These are phyloP conservation scores for Gracilaria caudata DNA, from an alignment of 23 red algal genomes.

Conservation along the genomic window DNA sequence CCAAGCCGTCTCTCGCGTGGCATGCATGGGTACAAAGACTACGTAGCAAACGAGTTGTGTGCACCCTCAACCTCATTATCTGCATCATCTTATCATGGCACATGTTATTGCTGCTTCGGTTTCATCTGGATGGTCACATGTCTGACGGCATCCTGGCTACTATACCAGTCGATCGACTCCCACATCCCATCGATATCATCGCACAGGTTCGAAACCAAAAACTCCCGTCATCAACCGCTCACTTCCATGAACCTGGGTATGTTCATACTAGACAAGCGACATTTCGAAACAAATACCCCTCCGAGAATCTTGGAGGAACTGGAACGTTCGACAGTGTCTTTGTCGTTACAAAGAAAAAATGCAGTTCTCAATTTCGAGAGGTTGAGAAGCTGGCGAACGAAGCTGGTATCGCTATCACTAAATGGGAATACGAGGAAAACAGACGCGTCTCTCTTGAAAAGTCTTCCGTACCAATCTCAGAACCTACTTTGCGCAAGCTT, in stretches of 20 bases:
- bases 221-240: neutral
- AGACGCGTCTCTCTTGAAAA: slow-evolving; percentile 31
- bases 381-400: slow-evolving; percentile 19
- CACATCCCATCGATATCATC: slow-evolving; percentile 61
- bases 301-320: neutral
- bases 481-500: slow-evolving; percentile 12
- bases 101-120: slow-evolving; percentile 26
- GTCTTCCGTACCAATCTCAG: slow-evolving; percentile 17
- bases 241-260: slow-evolving; percentile 41
- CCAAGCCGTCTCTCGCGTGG: neutral
- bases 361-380: slow-evolving; percentile 43
- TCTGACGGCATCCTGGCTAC: slow-evolving; percentile 1
- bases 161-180: slow-evolving; percentile 19
- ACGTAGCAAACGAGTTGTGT: slow-evolving; percentile 33
- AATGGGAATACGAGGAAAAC: neutral
- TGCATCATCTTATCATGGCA: slow-evolving; percentile 19
- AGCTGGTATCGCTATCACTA: slow-evolving; percentile 30
- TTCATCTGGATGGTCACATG: slow-evolving; percentile 25
- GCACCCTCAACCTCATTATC: slow-evolving; percentile 27
- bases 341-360: slow-evolving; percentile 64
- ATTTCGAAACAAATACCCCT: slow-evolving; percentile 72
- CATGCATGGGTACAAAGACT: neutral
- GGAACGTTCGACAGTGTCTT: slow-evolving; percentile 65
- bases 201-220: slow-evolving; percentile 43
- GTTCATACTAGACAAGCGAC: slow-evolving; percentile 29